phyloP scores from a whole-genome alignment of 768 basidiomycete species.

The Mycena indigotica region DNA sequence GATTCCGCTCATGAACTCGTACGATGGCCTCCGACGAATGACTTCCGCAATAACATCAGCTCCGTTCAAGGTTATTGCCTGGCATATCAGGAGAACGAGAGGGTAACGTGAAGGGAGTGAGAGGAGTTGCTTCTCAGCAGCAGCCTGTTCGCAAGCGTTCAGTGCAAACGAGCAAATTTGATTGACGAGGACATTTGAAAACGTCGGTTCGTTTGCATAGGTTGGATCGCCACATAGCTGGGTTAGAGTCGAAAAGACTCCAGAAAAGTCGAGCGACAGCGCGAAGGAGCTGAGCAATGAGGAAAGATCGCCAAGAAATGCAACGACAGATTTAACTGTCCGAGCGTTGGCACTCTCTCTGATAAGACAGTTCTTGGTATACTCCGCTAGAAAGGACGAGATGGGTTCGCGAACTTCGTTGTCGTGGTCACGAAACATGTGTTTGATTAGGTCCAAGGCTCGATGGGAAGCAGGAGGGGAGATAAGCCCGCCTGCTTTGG shows the following conservation, averaged over 20 bases:
- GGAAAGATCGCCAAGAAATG: constrained; percentile 56
- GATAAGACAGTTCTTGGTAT: constrained; percentile 50
- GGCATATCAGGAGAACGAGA: constrained; percentile 44
- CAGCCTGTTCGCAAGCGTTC: constrained; percentile 48
- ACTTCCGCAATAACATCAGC: constrained; percentile 58
- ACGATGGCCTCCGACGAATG: constrained; percentile 55
- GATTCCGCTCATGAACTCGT: constrained; percentile 64
- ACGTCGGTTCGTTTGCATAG: constrained; percentile 55
- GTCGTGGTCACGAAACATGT: constrained; percentile 56
- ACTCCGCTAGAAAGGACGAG: constrained; percentile 56
- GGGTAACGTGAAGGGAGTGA: constrained; percentile 42
- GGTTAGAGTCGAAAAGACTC: constrained; percentile 54
- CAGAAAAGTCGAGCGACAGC: constrained; percentile 56
- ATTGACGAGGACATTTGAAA: constrained; percentile 48
- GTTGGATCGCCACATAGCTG: constrained; percentile 44
- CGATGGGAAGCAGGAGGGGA: constrained; percentile 43
- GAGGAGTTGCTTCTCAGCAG: constrained; percentile 42
- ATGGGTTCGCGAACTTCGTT: constrained; percentile 41
- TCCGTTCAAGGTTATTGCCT: constrained; percentile 51
- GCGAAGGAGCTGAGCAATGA: constrained; percentile 58
- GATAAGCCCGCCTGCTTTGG: constrained; percentile 52
- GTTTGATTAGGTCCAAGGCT: constrained; percentile 56
- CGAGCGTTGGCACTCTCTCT: constrained; percentile 44
- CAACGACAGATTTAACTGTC: constrained; percentile 49
- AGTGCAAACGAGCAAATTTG: constrained; percentile 51